Evolutionary conservation across 208 protist genomes (phyloP), one percentile per base, ranked within the genome.

Genomic region (Leptomonas pyrrhocoris): DNA sequence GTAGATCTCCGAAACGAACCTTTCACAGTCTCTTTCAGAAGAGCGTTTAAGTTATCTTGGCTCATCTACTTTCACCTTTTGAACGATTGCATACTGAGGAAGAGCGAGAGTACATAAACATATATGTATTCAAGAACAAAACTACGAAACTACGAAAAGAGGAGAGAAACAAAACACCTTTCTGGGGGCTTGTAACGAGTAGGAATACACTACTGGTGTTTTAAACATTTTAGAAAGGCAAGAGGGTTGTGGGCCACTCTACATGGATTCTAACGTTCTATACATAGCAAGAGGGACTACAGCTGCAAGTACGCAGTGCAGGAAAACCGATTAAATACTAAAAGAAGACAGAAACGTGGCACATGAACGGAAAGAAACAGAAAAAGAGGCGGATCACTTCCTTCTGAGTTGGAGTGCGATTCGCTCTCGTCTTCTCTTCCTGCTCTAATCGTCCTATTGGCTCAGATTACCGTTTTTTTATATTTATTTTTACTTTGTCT

Each of bases 361-460:
- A 48, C 43, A 3, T 5, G 16, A 15, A 48, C 43, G 3, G 18
- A 48, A 48, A 19, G 16, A 15, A 48, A 5, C 16, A 48, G 16
- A n/a, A 48, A 48, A 48, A 48, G 16, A n/a, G 16, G 11, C 7
- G 4, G 5, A 21, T 42, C 9, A 42, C 38, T n/a, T 67, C 40
- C 8, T 73, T 74, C 68, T 34, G 23, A 6, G 45, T 50, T 23
- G 12, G 6, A 18, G 13, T 42, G 38, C n/a, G n/a, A n/a, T n/a
- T n/a, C n/a, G n/a, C n/a, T n/a, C 23, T 54, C 49, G 7, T 54
- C 25, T 15, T 30, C 23, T 54, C 11, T 30, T 54, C 5, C 48
- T 64, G n/a, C 42, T 15, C 31, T 69, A 11, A 57, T 55, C 40
- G 21, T 19, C 59, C 48, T 55, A 51, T 49, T 42, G 50, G 23